phyloP scores from a whole-genome alignment of 352 stramenopile species.

The Phytophthora pini region DNA sequence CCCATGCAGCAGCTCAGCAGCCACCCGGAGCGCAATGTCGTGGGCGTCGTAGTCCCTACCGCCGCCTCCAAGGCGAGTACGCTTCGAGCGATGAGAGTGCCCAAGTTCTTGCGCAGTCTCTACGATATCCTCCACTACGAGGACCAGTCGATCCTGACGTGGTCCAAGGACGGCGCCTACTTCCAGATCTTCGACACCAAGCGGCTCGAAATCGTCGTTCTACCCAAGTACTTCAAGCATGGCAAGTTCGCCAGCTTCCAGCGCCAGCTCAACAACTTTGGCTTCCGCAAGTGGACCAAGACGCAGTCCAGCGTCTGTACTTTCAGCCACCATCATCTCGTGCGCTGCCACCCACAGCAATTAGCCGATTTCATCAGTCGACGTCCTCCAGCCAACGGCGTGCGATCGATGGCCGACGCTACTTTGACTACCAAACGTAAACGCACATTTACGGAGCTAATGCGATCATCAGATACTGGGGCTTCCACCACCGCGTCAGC shows the following conservation, averaged over 20 bases:
- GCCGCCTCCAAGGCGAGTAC: conserved; percentile 28
- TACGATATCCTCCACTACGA: conserved; percentile 82
- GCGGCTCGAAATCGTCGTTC: conserved; percentile 70
- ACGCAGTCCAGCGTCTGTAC: conserved; percentile 82
- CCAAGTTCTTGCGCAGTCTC: conserved; percentile 82
- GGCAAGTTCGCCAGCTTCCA: conserved; percentile 93
- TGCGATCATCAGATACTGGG: conserved; percentile 18
- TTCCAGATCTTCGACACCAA: conserved; percentile 78
- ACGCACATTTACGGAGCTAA: conserved; percentile 32
- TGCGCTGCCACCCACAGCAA: conserved; percentile 65
- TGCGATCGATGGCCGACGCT: conserved; percentile 14
- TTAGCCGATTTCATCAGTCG: conserved; percentile 58
- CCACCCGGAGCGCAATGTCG: conserved; percentile 13
- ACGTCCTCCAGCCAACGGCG: conserved; percentile 19
- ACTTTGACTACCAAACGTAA: conserved; percentile 25
- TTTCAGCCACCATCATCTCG: conserved; percentile 76
- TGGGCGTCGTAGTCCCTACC: not conserved
- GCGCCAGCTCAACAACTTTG: conserved; percentile 94
- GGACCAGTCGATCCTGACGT: conserved; percentile 72
- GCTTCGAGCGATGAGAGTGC: conserved; percentile 51
- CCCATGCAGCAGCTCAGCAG: conserved; percentile 28
- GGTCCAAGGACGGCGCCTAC: conserved; percentile 67
- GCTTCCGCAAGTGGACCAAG: conserved; percentile 90
- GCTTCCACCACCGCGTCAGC: not conserved
- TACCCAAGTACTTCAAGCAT: conserved; percentile 96